These are phyloP conservation scores for Comarum palustre DNA, from an alignment of 306 rosid genomes.

Conservation along the genomic window DNA sequence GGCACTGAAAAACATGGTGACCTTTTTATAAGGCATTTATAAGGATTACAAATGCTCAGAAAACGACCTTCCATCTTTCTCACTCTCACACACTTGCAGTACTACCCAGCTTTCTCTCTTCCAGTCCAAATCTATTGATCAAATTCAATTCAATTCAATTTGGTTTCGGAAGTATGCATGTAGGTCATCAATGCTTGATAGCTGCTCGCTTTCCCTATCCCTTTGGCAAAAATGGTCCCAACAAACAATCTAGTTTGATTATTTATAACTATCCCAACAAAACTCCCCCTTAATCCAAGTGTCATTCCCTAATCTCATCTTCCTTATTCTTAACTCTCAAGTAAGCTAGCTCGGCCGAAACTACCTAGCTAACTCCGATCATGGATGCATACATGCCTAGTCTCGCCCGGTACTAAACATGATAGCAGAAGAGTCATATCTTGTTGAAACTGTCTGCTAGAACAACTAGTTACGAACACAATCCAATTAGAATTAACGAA, in stretches of 20 bases:
- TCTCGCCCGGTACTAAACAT: not conserved
- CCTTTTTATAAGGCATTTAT: conserved; percentile 37
- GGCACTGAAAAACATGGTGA: conserved; percentile 96
- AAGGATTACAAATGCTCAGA: conserved; percentile 53
- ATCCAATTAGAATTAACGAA: not conserved
- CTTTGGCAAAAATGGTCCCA: conserved; percentile 15
- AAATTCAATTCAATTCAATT: conserved; percentile 10
- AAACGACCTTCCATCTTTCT: conserved; percentile 58
- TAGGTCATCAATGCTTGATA: conserved; percentile 16
- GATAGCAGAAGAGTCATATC: no score
- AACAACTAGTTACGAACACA: not conserved
- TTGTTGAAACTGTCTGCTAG: no score
- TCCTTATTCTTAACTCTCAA: not conserved
- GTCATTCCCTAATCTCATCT: not conserved
- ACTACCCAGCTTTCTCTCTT: not conserved
- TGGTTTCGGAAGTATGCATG: conserved; percentile 1
- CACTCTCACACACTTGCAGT: conserved; percentile 15
- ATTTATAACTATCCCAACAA: not conserved
- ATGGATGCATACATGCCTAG: no score
- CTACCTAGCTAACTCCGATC: not conserved
- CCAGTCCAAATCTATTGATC: no score
- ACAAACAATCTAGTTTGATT: not conserved
- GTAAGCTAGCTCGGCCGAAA: not conserved
- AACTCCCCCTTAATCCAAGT: not conserved
- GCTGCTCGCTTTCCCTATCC: not conserved